These are phyloP conservation scores for Vaccinium macrocarpon DNA, from an alignment of 148 eudicot genomes.

Conservation along the genomic window DNA sequence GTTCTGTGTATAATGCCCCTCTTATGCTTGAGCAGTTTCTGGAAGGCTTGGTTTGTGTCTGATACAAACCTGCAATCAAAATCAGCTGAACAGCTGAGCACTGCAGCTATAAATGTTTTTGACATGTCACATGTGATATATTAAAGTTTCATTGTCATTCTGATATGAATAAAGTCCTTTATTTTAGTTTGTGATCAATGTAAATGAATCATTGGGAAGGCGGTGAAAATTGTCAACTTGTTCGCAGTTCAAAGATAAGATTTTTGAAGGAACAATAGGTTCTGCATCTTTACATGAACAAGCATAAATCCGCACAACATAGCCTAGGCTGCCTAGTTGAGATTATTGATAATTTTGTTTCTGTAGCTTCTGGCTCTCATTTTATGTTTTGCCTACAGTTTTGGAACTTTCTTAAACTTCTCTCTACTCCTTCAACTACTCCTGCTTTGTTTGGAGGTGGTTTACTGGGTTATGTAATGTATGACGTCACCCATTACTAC, in stretches of 20 bases:
- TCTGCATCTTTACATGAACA: neutral
- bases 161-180: too few relatives aligned
- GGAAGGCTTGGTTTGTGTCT: too few relatives aligned
- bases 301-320: neutral
- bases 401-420: constrained; percentile 57
- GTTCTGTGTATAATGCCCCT: neutral
- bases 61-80: too few relatives aligned
- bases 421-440: constrained; percentile 63
- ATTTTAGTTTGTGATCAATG: neutral
- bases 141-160: too few relatives aligned
- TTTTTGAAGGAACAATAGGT: neutral
- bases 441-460: constrained; percentile 90
- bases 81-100: too few relatives aligned
- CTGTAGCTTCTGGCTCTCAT: constrained; percentile 2
- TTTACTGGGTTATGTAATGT: constrained; percentile 82
- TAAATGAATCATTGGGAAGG: neutral
- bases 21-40: too few relatives aligned
- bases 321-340: neutral
- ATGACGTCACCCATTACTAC: constrained; percentile 92
- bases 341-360: neutral
- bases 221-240: neutral
- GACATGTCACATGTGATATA: too few relatives aligned
- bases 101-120: too few relatives aligned
- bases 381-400: constrained; percentile 42
- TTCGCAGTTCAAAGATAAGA: neutral